These are phyloP conservation scores for Trypanosoma boissoni DNA, from an alignment of 208 protist species.

Conservation along the genomic window DNA sequence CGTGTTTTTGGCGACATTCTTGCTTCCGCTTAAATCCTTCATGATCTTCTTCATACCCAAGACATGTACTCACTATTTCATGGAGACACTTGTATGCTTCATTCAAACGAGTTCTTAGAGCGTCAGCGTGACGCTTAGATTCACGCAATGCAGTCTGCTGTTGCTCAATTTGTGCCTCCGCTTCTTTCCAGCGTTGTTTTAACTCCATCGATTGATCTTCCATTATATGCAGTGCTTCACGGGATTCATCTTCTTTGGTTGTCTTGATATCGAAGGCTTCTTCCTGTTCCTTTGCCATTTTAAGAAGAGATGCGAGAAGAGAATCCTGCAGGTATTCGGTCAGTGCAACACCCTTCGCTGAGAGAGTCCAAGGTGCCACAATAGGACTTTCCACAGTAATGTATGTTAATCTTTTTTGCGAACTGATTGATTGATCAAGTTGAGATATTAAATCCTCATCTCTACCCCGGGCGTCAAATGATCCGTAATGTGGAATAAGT, in stretches of 20 bases:
- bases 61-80: conserved; percentile 17
- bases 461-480: not conserved
- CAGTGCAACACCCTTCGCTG: conserved; percentile 7
- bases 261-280: not conserved
- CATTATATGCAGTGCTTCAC: conserved; percentile 1
- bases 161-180: conserved; percentile 17
- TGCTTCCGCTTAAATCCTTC: conserved; percentile 3
- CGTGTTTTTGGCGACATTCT: conserved; percentile 10
- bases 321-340: conserved; percentile 13
- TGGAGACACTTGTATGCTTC: conserved; percentile 18
- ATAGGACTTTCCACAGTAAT: conserved; percentile 19
- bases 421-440: not conserved
- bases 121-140: not conserved
- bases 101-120: conserved; percentile 9
- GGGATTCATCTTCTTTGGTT: not conserved
- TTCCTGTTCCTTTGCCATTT: conserved; percentile 4
- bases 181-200: conserved; percentile 5
- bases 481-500: not conserved
- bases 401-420: not conserved
- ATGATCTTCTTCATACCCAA: conserved; percentile 25
- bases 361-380: conserved; percentile 1
- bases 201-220: conserved; percentile 20
- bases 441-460: not conserved
- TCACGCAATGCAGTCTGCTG: conserved; percentile 10
- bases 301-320: conserved; percentile 9